A percentile compares a stretch with the other conserved stretches of the same genome.
These are phyloP conservation scores for Mycena maculata DNA, from an alignment of 768 basidiomycete species.

Conservation along the genomic window DNA sequence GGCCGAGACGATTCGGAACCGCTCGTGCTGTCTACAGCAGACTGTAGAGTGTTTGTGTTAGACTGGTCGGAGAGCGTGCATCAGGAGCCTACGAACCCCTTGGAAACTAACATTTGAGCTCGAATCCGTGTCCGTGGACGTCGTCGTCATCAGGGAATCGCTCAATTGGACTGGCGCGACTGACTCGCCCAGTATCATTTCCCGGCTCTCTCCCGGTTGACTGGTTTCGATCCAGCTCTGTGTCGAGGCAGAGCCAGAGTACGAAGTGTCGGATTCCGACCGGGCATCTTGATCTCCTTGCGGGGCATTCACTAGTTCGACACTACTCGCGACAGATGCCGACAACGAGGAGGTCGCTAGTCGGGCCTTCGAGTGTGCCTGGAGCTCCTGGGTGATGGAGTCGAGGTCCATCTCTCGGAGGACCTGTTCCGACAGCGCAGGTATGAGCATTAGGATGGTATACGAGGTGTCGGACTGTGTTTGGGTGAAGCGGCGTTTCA, in stretches of 20 bases:
- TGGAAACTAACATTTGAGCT: conserved; percentile 32
- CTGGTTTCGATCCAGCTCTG: conserved; percentile 33
- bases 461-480: conserved; percentile 84
- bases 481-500: conserved; percentile 78
- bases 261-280: conserved; percentile 33
- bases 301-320: conserved; percentile 38
- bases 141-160: conserved; percentile 32
- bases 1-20: conserved; percentile 46
- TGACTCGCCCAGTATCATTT: conserved; percentile 35
- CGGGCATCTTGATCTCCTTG: conserved; percentile 50
- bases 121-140: conserved; percentile 34
- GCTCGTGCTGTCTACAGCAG: conserved; percentile 32
- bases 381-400: conserved; percentile 61
- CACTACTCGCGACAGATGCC: conserved; percentile 38
- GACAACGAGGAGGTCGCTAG: conserved; percentile 34
- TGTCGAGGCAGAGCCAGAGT: conserved; percentile 25
- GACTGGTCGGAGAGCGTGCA: neutral
- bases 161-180: conserved; percentile 32
- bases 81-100: too few relatives aligned
- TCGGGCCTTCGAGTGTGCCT: conserved; percentile 39
- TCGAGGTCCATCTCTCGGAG: conserved; percentile 75
- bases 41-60: conserved; percentile 10
- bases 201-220: conserved; percentile 24
- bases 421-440: conserved; percentile 63
- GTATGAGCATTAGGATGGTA: conserved; percentile 68